Evolutionary conservation across 2,329 filamentous ascomycete genomes (phyloP).

Genomic region (Fusarium sp.): DNA sequence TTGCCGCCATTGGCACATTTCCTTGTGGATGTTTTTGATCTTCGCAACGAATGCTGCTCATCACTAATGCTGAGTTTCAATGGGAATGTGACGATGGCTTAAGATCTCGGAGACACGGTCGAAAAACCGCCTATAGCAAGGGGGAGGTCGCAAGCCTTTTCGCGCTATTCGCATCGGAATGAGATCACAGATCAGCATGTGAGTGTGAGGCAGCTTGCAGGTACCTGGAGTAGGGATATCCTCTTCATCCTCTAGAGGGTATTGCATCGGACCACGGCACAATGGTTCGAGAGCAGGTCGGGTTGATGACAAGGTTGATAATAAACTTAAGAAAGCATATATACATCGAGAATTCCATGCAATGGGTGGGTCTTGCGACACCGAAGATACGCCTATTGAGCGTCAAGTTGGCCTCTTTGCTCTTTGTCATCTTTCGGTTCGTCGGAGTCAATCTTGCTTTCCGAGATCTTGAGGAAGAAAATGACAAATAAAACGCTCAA

Average conservation of each 20-base stretch:
- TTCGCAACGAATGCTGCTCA: no score
- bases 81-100: neutral
- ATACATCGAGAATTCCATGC: no score
- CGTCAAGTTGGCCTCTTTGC: neutral
- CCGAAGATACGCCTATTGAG: neutral
- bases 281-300: neutral
- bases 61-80: neutral
- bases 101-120: neutral
- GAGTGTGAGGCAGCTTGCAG: neutral
- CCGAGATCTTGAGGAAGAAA: neutral
- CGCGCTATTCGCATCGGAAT: neutral
- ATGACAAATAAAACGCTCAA: neutral
- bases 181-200: neutral
- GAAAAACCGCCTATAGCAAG: neutral
- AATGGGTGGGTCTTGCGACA: neutral
- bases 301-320: neutral
- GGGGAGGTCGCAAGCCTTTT: neutral
- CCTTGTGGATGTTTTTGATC: neutral
- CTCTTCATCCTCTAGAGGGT: no score
- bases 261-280: no score
- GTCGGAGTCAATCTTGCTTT: neutral
- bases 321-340: neutral
- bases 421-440: neutral
- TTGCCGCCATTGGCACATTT: neutral
- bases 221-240: no score